Evolutionary conservation across 495 filamentous ascomycete species (phyloP).

Genomic region (Talaromyces proteolyticus): DNA sequence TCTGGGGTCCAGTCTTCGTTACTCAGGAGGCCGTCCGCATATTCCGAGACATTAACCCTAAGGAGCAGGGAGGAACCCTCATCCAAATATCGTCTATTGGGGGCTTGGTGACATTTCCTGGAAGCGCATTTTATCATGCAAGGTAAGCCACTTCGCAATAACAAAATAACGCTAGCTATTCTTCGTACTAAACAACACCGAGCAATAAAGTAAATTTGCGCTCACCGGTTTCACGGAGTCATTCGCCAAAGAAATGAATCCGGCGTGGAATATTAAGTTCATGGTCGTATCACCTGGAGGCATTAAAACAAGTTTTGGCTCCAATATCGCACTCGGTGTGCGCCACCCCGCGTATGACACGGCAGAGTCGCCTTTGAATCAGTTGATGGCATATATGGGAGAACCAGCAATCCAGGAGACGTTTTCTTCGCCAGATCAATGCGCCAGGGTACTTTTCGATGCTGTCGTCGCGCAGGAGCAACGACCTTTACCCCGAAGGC

Average conservation of each 20-base stretch:
- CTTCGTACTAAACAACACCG: too few species aligned
- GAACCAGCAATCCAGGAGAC: not conserved
- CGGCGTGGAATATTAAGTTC: not conserved
- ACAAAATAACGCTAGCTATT: too few species aligned
- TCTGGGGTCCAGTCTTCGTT: slow-evolving; percentile 45
- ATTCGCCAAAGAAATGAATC: not conserved
- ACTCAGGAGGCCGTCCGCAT: slow-evolving; percentile 37
- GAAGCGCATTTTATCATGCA: not conserved
- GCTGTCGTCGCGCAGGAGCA: slow-evolving; percentile 7
- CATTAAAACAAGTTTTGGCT: not conserved
- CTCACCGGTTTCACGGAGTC: not conserved
- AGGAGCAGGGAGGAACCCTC: slow-evolving; percentile 40
- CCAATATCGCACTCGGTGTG: not conserved
- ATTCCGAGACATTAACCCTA: slow-evolving; percentile 28
- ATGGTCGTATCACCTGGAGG: not conserved
- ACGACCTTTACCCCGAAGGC: slow-evolving; percentile 10
- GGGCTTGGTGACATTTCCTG: slow-evolving; percentile 37
- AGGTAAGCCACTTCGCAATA: not conserved
- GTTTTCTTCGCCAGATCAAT: not conserved
- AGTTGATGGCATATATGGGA: not conserved
- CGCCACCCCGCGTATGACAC: not conserved
- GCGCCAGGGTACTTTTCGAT: slow-evolving; percentile 11
- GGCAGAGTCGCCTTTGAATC: not conserved
- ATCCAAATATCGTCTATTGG: slow-evolving; percentile 49
- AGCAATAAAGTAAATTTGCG: not conserved